Evolutionary conservation across 1,284 basidiomycete species (phyloP).

Genomic region (Sporisorium graminicola): DNA sequence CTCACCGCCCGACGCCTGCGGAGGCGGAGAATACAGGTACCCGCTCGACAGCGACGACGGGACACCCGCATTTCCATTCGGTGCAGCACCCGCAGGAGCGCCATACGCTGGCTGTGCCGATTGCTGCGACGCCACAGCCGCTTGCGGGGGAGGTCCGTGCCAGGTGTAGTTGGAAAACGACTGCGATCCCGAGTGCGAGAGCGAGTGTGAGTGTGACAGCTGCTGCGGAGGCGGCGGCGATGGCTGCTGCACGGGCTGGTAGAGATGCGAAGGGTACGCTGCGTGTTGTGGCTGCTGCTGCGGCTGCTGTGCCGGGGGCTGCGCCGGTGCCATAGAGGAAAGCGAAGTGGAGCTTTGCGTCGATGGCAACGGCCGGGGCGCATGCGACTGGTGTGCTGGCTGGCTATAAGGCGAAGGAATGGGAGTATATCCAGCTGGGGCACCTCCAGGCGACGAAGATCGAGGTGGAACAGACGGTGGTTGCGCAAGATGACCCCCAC

Average conservation of each 20-base stretch:
- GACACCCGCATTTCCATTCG: constrained; percentile 10
- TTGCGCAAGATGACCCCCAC: constrained; percentile 19
- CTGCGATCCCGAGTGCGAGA: constrained; percentile 10
- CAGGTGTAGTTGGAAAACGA: constrained; percentile 31
- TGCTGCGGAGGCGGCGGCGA: constrained; percentile 28
- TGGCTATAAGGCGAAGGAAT: constrained; percentile 41
- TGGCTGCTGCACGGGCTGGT: constrained; percentile 34
- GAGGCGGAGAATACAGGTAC: constrained; percentile 33
- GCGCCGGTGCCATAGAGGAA: constrained; percentile 13
- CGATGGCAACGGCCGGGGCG: constrained; percentile 39
- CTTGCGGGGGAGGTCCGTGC: constrained; percentile 26
- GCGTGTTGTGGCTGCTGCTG: constrained; percentile 10
- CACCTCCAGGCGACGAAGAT: constrained; percentile 32
- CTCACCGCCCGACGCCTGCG: neutral
- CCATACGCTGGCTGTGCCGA: constrained; percentile 18
- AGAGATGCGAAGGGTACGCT: constrained; percentile 32
- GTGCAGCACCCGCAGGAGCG: constrained; percentile 2
- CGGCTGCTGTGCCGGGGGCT: constrained; percentile 5
- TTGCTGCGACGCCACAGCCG: constrained; percentile 7
- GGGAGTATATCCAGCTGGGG: constrained; percentile 19
- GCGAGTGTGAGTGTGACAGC: constrained; percentile 24
- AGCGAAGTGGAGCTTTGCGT: constrained; percentile 30
- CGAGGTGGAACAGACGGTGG: constrained; percentile 30
- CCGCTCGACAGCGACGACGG: constrained; percentile 30
- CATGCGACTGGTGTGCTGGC: constrained; percentile 14